Conservation (phyloP, 2,329 filamentous ascomycete genomes). For the Fusarium armeniacum region DNA sequence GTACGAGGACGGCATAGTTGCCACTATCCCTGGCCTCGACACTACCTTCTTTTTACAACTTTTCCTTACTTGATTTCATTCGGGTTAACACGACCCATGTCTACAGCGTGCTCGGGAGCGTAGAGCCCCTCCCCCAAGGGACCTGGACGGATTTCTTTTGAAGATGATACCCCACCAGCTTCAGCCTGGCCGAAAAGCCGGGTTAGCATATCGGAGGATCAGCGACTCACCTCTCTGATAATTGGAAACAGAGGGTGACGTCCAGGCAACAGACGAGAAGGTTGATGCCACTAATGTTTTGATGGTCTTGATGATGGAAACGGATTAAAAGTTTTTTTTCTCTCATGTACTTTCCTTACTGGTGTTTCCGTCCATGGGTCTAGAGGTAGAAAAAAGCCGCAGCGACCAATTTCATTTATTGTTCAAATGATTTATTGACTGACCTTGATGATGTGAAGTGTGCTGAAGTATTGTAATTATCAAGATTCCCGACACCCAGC, state of each 20-base stretch:
- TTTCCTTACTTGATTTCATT: constrained; percentile 37
- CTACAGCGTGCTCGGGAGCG: constrained; percentile 41
- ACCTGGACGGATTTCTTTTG: constrained; percentile 41
- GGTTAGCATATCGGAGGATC: constrained; percentile 45
- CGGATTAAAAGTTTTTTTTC: constrained; percentile 43
- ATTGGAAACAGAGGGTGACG: not conserved
- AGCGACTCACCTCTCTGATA: constrained; percentile 11
- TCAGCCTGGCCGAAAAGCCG: constrained; percentile 42
- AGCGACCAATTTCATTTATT: constrained; percentile 39
- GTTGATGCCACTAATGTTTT: constrained; percentile 48
- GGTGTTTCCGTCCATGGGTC: constrained; percentile 42
- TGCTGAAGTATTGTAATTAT: not conserved
- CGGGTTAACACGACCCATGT: constrained; percentile 41
- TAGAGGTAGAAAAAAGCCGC: constrained; percentile 49
- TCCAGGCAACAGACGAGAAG: constrained; percentile 27
- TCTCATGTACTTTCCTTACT: constrained; percentile 42
- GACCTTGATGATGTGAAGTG: not conserved
- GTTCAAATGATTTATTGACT: constrained; percentile 1
- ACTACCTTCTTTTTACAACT: constrained; percentile 38
- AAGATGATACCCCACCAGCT: constrained; percentile 43
- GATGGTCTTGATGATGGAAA: constrained; percentile 42
- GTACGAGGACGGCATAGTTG: constrained; percentile 62
- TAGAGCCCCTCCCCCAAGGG: constrained; percentile 42
- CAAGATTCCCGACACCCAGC: not conserved
- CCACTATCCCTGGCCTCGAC: constrained; percentile 61